Percentiles rank a stretch among this genome's conserved stretches.
These are phyloP conservation scores for Microsporum canis DNA, from an alignment of 2,329 filamentous ascomycete species.

Conservation along the genomic window DNA sequence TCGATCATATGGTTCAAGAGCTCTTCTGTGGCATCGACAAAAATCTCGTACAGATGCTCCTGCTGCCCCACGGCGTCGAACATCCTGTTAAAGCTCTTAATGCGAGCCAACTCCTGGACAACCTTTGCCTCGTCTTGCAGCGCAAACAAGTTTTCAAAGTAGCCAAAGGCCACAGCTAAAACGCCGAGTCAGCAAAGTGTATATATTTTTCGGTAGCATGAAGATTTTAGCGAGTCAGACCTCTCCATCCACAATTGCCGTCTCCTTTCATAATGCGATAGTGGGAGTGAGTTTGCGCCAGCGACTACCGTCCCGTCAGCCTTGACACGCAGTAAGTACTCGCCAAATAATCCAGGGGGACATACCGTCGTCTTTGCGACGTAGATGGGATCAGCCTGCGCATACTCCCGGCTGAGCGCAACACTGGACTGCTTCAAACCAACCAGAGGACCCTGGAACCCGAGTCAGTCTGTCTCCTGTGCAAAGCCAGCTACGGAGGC, in stretches of 20 bases:
- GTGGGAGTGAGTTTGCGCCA: slow-evolving; percentile 74
- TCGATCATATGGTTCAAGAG: slow-evolving; percentile 54
- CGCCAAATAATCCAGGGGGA: neutral
- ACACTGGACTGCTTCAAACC: slow-evolving; percentile 66
- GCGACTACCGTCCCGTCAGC: slow-evolving; percentile 43
- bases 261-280: slow-evolving; percentile 84
- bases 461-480: neutral
- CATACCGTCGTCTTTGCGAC: slow-evolving; percentile 73
- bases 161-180: slow-evolving; percentile 79
- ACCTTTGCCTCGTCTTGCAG: slow-evolving; percentile 54
- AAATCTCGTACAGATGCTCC: slow-evolving; percentile 65
- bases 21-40: slow-evolving; percentile 61
- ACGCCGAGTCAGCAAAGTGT: slow-evolving; percentile 21
- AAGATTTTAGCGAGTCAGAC: slow-evolving; percentile 46
- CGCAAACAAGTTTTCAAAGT: slow-evolving; percentile 75
- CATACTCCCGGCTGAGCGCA: slow-evolving; percentile 73
- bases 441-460: slow-evolving; percentile 64
- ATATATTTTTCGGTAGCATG: slow-evolving; percentile 1
- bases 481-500: neutral
- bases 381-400: slow-evolving; percentile 73
- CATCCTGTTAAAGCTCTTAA: slow-evolving; percentile 59
- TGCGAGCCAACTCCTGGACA: slow-evolving; percentile 57
- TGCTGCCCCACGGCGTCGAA: slow-evolving; percentile 59
- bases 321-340: no score
- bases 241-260: slow-evolving; percentile 96